Evolutionary conservation across 164 flowering plant species (phyloP).

Genomic region (Cinnamomum micranthum): DNA sequence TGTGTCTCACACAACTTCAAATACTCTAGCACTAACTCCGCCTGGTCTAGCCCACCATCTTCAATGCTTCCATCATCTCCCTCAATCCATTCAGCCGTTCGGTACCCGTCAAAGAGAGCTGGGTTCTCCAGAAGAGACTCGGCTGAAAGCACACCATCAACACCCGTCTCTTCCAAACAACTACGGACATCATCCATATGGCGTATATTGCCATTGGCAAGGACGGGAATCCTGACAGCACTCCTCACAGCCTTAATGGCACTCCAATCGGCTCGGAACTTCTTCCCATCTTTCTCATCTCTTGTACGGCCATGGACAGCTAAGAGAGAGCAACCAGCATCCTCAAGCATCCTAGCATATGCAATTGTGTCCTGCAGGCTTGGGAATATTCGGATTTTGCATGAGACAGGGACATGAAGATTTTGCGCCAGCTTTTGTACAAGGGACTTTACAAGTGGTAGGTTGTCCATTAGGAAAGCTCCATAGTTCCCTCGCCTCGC

Average conservation of each 20-base stretch:
- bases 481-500: slow-evolving; percentile 92
- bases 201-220: slow-evolving; percentile 90
- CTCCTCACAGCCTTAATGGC: slow-evolving; percentile 70
- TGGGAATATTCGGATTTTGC: slow-evolving; percentile 89
- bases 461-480: slow-evolving; percentile 94
- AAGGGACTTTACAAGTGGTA: slow-evolving; percentile 73
- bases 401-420: slow-evolving; percentile 86
- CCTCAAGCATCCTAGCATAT: slow-evolving; percentile 97
- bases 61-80: slow-evolving; percentile 26
- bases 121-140: slow-evolving; percentile 95
- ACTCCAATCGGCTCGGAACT: slow-evolving; percentile 77
- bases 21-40: slow-evolving; percentile 67
- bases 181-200: slow-evolving; percentile 69
- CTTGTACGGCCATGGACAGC: slow-evolving; percentile 97
- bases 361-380: slow-evolving; percentile 61
- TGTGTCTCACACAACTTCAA: slow-evolving; percentile 79
- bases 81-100: slow-evolving; percentile 65
- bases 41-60: slow-evolving; percentile 62
- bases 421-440: slow-evolving; percentile 67
- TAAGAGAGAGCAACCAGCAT: slow-evolving; percentile 93
- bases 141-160: slow-evolving; percentile 94
- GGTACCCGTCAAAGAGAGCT: slow-evolving; percentile 85
- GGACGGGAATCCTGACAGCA: slow-evolving; percentile 81
- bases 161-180: slow-evolving; percentile 77
- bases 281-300: slow-evolving; percentile 86